Base-by-base conservation (phyloP, 345 rosid genomes). In the Citrus sinensis region DNA sequence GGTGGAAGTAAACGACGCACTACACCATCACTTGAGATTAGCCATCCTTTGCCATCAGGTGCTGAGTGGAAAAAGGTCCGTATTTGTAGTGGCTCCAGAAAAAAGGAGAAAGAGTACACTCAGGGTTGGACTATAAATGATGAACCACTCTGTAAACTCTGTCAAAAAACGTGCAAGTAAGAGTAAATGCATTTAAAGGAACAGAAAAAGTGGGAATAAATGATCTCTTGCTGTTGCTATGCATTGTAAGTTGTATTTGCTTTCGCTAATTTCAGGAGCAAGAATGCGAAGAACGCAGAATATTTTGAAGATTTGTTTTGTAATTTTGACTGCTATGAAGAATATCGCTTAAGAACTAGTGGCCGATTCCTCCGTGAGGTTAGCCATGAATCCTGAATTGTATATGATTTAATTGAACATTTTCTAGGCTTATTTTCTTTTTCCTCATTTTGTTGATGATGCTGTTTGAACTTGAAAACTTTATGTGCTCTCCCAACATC, bases 261-360 rank as follows among this genome's bases (percentile, higher is more conserved):
- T 64, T 79, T 22, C 65, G 56, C 74, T 77, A 13, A 22, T 81
- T 86, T 67, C 88, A 93, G 99, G 88, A 91, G 94, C 64, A 79
- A 29, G 80, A 91, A 83, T 83, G 92, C 97, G 59, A 91, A 82
- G 87, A 87, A 82, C 34, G 98, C 98, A 42, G 94, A 91, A 86
- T 95, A 88, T 87, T 90, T 95, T 82, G 99, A 95, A 88, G 99
- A 95, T 87, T 93, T 95, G 59, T 95, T 95, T 79, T 95, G 99
- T 80, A 83, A 88, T 49, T 86, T 94, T 82, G 89, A 71, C 64
- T 95, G 98, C 87, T 88, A 90, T 79, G 98, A 95, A 88, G 94
- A 93, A 73, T 95, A 95, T 85, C 90, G 96, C 51, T 65, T 91
- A 79, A 91, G 98, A 85, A 95, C 97, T 74, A 92, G 97, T 76